phyloP scores from a whole-genome alignment of 2,329 filamentous ascomycete species.

The Dothideomycetes sp. region DNA sequence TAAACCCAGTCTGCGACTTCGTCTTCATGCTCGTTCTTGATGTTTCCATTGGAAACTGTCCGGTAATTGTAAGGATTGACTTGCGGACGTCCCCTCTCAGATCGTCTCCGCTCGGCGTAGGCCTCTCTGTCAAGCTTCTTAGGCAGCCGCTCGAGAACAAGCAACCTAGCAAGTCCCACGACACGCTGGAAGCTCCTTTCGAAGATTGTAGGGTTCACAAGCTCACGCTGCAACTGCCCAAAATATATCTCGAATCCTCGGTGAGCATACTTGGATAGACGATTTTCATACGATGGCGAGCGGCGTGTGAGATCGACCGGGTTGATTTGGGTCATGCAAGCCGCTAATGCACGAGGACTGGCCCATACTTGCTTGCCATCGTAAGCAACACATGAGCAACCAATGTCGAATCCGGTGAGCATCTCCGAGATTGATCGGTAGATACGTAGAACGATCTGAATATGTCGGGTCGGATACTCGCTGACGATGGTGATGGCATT shows the following conservation, averaged over 20 bases:
- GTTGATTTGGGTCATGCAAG: conserved; percentile 76
- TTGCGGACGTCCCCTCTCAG: conserved; percentile 61
- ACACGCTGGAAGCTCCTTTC: conserved; percentile 71
- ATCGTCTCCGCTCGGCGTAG: conserved; percentile 61
- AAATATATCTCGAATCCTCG: conserved; percentile 79
- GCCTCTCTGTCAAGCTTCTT: conserved; percentile 56
- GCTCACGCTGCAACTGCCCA: conserved; percentile 62
- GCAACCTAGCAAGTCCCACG: conserved; percentile 65
- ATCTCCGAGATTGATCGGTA: conserved; percentile 81
- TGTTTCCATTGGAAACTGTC: conserved; percentile 52
- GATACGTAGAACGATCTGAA: conserved; percentile 77
- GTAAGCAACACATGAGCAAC: conserved; percentile 72
- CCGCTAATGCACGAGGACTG: conserved; percentile 64
- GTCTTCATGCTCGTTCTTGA: conserved; percentile 69
- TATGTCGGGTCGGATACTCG: conserved; percentile 72
- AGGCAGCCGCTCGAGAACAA: conserved; percentile 72
- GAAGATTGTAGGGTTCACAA: conserved; percentile 76
- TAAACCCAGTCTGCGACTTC: conserved; percentile 78
- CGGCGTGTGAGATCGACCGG: conserved; percentile 69
- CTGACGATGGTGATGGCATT: conserved; percentile 79
- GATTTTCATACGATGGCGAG: conserved; percentile 80
- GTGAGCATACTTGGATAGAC: conserved; percentile 76
- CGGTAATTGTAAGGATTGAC: conserved; percentile 36
- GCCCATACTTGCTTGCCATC: conserved; percentile 73
- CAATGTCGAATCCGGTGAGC: conserved; percentile 79